Evolutionary conservation across 306 rosid species (phyloP), one percentile per base, ranked within the genome.

Genomic region (Coriaria nepalensis): DNA sequence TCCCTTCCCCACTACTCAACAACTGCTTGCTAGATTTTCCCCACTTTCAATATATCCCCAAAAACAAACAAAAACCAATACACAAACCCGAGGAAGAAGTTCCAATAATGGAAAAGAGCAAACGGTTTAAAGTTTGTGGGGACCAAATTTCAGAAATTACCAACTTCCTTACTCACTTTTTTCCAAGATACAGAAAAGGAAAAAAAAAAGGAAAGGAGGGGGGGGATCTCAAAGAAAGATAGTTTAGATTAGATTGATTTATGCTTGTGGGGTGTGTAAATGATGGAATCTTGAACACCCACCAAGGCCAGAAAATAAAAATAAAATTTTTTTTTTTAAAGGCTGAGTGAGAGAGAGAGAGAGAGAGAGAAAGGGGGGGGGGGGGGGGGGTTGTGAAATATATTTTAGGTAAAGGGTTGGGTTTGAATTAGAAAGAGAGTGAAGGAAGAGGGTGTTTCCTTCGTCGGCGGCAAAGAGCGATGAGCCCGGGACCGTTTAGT

Each of bases 391-490:
- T 57, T 56, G 62, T 47, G 59, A 50, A 75, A 57, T 68, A 59
- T 66, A n/a, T n/a, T 68, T 64, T 68, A 65, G 73, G 59, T 69
- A 64, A 81, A 77, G 73, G 82, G 86, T 65, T 81, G 77, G n/a
- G n/a, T 73, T 76, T 79, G 68, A 59, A 77, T 83, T 74, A 90
- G 75, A 61, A 78, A 84, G 86, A 78, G 87, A 79, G 68, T 67
- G 62, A 75, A 56, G 46, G 39, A 77, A 70, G 78, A 68, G 81
- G 68, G 56, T 92, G 98, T 81, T 85, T 92, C 94, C 96, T 79
- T 73, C 83, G 96, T 72, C 87, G 75, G 59, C 86, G 81, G 98
- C 96, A 85, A 79, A 68, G 94, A 87, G 96, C 98, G 75, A 71
- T 57, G 88, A 84, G 93, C 56, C 68, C 86, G 94, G 93, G 57